A percentile compares a stretch with the other conserved stretches of the same genome.
These are phyloP conservation scores for Amanita rubescens DNA, from an alignment of 768 basidiomycete species.

Conservation along the genomic window DNA sequence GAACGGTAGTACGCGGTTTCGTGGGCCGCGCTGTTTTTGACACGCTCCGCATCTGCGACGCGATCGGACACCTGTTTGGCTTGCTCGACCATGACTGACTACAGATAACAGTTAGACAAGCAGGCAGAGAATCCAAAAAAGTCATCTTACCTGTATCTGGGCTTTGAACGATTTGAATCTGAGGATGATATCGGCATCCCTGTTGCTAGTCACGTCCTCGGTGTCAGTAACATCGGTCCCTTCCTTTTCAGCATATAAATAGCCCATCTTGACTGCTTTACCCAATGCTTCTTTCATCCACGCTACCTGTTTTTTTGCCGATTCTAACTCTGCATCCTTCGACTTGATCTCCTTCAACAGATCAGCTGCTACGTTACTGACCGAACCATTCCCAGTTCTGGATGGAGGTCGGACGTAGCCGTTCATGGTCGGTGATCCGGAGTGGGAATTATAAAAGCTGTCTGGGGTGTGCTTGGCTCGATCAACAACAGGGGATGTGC, in stretches of 20 bases:
- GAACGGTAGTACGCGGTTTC: conserved; percentile 96
- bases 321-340: conserved; percentile 77
- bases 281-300: conserved; percentile 83
- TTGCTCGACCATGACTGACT: conserved; percentile 73
- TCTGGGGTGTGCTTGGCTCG: conserved; percentile 37
- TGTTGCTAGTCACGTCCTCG: conserved; percentile 35
- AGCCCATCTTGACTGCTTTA: conserved; percentile 74
- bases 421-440: conserved; percentile 40
- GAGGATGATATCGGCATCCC: conserved; percentile 63
- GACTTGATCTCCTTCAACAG: conserved; percentile 72
- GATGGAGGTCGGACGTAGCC: conserved; percentile 40
- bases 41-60: conserved; percentile 71
- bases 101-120: conserved; percentile 8
- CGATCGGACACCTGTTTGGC: conserved; percentile 71
- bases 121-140: not conserved
- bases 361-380: conserved; percentile 67
- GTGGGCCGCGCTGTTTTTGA: conserved; percentile 73
- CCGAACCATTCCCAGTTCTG: conserved; percentile 36
- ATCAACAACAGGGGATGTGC: conserved; percentile 28
- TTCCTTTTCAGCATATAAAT: conserved; percentile 52
- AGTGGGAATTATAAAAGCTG: conserved; percentile 44
- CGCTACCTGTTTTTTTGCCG: conserved; percentile 62
- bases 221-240: conserved; percentile 28
- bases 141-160: conserved; percentile 64
- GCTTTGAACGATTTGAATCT: conserved; percentile 86